Evolutionary conservation across 1,284 basidiomycete genomes (phyloP), one percentile per base, ranked within the genome.

Genomic region (Ceratobasidium sp.): DNA sequence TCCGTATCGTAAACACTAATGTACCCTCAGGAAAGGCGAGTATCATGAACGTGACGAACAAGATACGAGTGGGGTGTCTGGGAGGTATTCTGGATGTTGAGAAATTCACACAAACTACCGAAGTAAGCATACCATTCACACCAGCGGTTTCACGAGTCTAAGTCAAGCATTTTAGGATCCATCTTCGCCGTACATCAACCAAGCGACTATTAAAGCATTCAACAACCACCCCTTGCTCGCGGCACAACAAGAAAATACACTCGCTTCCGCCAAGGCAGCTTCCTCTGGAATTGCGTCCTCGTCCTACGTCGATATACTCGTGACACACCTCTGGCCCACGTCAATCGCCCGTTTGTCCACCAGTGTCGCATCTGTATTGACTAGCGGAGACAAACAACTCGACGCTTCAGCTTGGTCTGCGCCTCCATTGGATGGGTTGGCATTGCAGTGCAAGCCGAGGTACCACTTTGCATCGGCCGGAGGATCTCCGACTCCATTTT

Each of bases 11-110:
- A 34, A 20, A 54, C 13, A 15, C 6, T 4, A 31, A 4, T 12
- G 47, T 35, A n/a, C n/a, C n/a, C n/a, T n/a, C n/a, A 96, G 94
- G 87, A 78, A 95, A 95, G 80, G 92, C 93, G 3, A 88, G 87
- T 1, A 82, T 93, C 2, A 81, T 96, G 60, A 93, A 87, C 1
- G 94, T 94, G 1, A 86, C 91, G 1, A 87, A 92, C 73, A 93
- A 93, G 3, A 81, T 97, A 43, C 88, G 91, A 70, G 90, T 97
- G 75, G 94, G 90, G 6, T 94, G 91, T 75, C 82, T 95, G 13
- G 93, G 92, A 34, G 94, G 94, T 1, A 79, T 81, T 32, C 93
- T 90, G 75, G 88, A 93, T 54, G 78, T 84, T 29, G 84, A 82
- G 13, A 79, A 88, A 22, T 93, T 76, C 32, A 72, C 73, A 77